Base-by-base conservation (phyloP, 1,284 basidiomycete species). In the Psilocybe mexicana region DNA sequence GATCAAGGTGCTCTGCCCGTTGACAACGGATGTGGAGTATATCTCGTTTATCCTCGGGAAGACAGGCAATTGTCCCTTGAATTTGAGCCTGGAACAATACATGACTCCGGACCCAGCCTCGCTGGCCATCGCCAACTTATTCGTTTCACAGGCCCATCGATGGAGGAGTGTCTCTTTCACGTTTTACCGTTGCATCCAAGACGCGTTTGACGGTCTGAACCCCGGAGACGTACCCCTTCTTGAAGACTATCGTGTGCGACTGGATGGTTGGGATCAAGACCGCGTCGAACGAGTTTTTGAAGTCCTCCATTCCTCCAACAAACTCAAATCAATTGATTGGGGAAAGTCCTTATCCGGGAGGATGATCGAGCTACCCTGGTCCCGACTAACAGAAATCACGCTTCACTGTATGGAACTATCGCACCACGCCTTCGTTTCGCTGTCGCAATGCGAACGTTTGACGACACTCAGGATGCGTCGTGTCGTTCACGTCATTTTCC, bases 51-150 rank as follows among this genome's bases (percentile, higher is more conserved):
- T 57, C 43, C 45, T 61, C n/a, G 46, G 25, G 1, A 55, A 47
- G 33, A 47, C 57, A 14, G 43, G 25, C 12, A 45, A 53, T 6
- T 56, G 54, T 43, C 60, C 57, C 25, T 51, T 61, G 45, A 47
- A 55, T 45, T 11, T 61, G 10, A 42, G 30, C 3, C 43, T 61
- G 35, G 60, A 61, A 42, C 60, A 61, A 18, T 61, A 56, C 28
- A 6, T 42, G 35, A 44, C 44, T 33, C 60, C 60, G 18, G 57
- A 61, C 45, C 60, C 50, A 2, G 23, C 54, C 14, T 58, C 54
- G 11, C 23, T 26, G 49, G 54, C 44, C 24, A 59, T 61, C 40
- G 42, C 52, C 30, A 28, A 54, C 18, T 35, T 61, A 14, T 56
- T 61, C 25, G 45, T 58, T 11, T 36, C 50, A 1, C 36, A 56